Conservation (phyloP, 2,329 filamentous ascomycete species). For the Fusarium haematococcum region DNA sequence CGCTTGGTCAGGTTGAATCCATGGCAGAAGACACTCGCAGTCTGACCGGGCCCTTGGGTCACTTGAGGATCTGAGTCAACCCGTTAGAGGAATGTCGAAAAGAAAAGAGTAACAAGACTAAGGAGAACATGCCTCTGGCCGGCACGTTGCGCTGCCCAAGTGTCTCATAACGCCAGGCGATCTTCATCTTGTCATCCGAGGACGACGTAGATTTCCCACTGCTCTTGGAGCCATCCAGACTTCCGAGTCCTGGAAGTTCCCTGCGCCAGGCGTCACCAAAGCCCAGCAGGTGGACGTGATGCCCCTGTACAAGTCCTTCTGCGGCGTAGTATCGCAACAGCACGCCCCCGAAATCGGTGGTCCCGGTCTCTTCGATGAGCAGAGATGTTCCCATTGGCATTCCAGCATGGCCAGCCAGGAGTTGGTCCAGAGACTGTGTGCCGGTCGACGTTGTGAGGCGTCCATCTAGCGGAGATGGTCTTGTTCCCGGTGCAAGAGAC, state of each 20-base stretch:
- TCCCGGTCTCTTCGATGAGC: conserved; percentile 88
- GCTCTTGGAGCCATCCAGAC: conserved; percentile 53
- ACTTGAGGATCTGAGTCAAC: conserved; percentile 32
- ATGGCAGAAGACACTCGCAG: conserved; percentile 70
- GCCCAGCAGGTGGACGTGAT: conserved; percentile 87
- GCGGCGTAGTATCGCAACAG: conserved; percentile 91
- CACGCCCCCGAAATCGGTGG: conserved; percentile 91
- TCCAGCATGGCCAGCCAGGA: conserved; percentile 88
- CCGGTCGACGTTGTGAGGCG: conserved; percentile 92
- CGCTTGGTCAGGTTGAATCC: conserved; percentile 78
- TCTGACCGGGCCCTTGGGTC: conserved; percentile 36
- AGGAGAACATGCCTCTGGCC: conserved; percentile 68
- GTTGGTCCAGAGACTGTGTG: conserved; percentile 83
- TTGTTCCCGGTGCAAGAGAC: conserved; percentile 63
- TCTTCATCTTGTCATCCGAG: conserved; percentile 88
- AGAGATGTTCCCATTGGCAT: conserved; percentile 84
- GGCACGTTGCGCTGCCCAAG: conserved; percentile 76
- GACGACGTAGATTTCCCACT: conserved; percentile 53
- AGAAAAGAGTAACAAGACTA: neutral
- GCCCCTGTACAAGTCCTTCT: conserved; percentile 91
- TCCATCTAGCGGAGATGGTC: conserved; percentile 90
- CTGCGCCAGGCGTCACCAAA: conserved; percentile 83
- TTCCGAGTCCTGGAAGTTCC: conserved; percentile 81
- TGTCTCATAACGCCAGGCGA: conserved; percentile 96
- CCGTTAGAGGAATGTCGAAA: neutral